Evolutionary conservation across 1,139 yeast species (phyloP).

Genomic region (Suhomyces maxii): DNA sequence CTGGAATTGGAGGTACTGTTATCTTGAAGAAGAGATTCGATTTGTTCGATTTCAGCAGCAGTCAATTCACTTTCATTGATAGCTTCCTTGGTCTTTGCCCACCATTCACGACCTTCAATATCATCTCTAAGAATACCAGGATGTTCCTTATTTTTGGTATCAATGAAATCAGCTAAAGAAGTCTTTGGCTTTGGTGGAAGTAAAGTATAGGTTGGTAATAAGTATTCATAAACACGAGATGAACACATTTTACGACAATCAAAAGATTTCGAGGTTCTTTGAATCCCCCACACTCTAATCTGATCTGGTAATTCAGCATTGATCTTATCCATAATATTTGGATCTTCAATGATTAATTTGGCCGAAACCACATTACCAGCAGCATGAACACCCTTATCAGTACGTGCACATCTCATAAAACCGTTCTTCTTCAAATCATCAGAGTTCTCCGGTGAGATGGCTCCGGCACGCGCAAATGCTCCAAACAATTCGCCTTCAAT

Average conservation of each 20-base stretch:
- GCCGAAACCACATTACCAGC: slow-evolving; percentile 93
- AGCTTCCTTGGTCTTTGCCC: slow-evolving; percentile 56
- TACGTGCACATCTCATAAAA: slow-evolving; percentile 94
- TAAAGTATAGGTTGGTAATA: slow-evolving; percentile 86
- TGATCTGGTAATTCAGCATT: slow-evolving; percentile 78
- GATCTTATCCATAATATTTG: slow-evolving; percentile 70
- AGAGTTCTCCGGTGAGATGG: slow-evolving; percentile 84
- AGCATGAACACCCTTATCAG: slow-evolving; percentile 99
- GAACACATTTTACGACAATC: slow-evolving; percentile 96
- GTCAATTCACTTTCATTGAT: slow-evolving; percentile 48
- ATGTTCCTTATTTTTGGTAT: slow-evolving; percentile 48
- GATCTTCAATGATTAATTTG: slow-evolving; percentile 86
- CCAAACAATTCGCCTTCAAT: slow-evolving; percentile 88
- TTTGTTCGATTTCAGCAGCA: slow-evolving; percentile 40
- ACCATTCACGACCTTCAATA: slow-evolving; percentile 69
- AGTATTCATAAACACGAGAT: slow-evolving; percentile 88
- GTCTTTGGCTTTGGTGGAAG: slow-evolving; percentile 86
- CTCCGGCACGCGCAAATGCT: slow-evolving; percentile 88
- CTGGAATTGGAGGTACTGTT: slow-evolving; percentile 15
- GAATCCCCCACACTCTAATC: slow-evolving; percentile 90
- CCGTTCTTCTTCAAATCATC: slow-evolving; percentile 88
- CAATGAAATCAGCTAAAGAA: slow-evolving; percentile 59
- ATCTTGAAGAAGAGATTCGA: slow-evolving; percentile 16
- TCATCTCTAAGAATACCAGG: slow-evolving; percentile 67
- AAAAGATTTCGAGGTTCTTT: slow-evolving; percentile 84